A percentile compares a stretch with the other conserved stretches of the same genome.
Evolutionary conservation across 129 eudicot genomes (phyloP).

Genomic region (Pulicaria dysenterica): DNA sequence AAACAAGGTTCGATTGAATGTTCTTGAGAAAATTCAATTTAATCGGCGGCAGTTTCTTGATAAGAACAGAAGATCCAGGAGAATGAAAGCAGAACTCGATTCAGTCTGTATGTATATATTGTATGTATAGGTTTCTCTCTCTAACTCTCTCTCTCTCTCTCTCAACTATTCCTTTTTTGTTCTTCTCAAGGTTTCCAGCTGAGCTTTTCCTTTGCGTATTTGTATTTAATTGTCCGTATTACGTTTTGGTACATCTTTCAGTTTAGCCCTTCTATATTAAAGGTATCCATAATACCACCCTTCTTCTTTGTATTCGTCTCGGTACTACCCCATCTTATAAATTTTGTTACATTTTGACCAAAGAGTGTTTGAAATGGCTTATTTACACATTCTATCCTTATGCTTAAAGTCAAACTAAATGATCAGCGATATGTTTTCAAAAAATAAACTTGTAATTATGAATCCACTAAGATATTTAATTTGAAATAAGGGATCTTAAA

Average conservation of each 20-base stretch:
- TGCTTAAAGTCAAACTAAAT: too few relatives aligned
- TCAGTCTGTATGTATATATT: background rate
- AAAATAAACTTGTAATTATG: too few relatives aligned
- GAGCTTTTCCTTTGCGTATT: slow-evolving; percentile 35
- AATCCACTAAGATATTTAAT: too few relatives aligned
- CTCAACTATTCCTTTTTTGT: slow-evolving; percentile 34
- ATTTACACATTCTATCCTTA: background rate
- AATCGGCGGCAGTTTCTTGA: slow-evolving; percentile 11
- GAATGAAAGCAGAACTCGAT: slow-evolving; percentile 3
- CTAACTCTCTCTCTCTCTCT: slow-evolving; percentile 11
- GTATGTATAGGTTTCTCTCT: slow-evolving; percentile 9
- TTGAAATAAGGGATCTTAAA: too few relatives aligned
- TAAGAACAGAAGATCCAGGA: slow-evolving; percentile 21
- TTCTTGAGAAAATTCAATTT: background rate
- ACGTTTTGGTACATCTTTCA: slow-evolving; percentile 23
- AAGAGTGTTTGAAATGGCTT: background rate
- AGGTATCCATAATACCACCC: slow-evolving; percentile 4
- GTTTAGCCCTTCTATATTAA: background rate
- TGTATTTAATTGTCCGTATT: slow-evolving; percentile 30
- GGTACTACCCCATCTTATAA: background rate
- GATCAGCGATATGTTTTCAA: too few relatives aligned
- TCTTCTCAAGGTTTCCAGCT: slow-evolving; percentile 46
- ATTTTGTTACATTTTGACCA: background rate
- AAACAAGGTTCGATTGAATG: background rate
- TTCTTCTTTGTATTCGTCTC: background rate